Base-by-base conservation (phyloP, 306 rosid species). In the Vigna hirtella region DNA sequence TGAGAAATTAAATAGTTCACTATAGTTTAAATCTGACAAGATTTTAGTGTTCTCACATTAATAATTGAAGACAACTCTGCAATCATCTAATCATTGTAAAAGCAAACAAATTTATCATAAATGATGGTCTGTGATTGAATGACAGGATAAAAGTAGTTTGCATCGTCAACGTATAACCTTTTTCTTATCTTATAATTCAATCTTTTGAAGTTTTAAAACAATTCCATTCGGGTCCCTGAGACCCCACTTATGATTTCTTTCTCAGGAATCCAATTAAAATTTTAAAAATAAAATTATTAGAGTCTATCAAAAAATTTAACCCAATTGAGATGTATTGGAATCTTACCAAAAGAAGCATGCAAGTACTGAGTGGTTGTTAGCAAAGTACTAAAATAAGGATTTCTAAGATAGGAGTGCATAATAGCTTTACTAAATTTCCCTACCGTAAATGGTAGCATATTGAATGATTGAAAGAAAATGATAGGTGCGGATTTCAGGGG, bases 401-500 rank as follows among this genome's bases (percentile, higher is more conserved):
- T 51, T 20, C 42, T 36, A 40, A 49, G 67, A 68, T 5, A 18
- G 18, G 15, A 26, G 13, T 18, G 26, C 59, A 65, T 10, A 24
- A 65, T 10, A 24, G 22, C 26, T 34, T 63, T 63, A 43, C 1
- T 1, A 65, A 28, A 32, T 5, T 15, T 65, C 47, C 40, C 73
- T 36, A 34, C 6, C 32, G 22, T 16, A 75, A 79, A 82, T 34
- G 61, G 22, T 4, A 63, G 78, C 28, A 65, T 16, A 13, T 8
- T 40, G 11, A 40, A 38, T 82, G 74, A 73, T 40, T 8, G 48
- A 43, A 43, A 43, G 48, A 11, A 43, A 43, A 43, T 10, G 48
- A 3, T 43, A 43, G 14, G 65, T 36, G 42, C 53, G 50, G 55
- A 43, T 69, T 68, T 73, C 20, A 83, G 45, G 18, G 77, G 79